A percentile compares a stretch with the other conserved stretches of the same genome.
These are phyloP conservation scores for Lithocarpus polystachyus DNA, from an alignment of 306 rosid species.

Conservation along the genomic window DNA sequence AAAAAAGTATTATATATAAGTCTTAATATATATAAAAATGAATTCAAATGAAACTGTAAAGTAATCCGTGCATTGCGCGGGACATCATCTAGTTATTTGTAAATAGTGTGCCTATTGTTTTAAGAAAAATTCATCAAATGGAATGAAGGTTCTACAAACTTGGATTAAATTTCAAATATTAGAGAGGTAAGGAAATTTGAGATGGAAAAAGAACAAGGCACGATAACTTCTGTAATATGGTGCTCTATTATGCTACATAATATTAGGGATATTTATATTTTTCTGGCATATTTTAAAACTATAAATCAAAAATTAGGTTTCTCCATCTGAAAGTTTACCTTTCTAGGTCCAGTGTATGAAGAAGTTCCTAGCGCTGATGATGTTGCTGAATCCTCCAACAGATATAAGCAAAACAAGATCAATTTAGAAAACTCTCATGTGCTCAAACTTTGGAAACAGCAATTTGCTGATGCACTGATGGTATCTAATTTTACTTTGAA, in stretches of 20 bases:
- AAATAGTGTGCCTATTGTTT: background rate
- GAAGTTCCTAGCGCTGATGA: slow-evolving; percentile 44
- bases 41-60: too few relatives aligned
- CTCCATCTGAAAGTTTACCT: background rate
- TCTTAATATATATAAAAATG: too few relatives aligned
- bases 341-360: slow-evolving; percentile 47
- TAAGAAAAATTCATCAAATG: background rate
- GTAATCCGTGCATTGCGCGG: too few relatives aligned
- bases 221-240: background rate
- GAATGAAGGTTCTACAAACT: background rate
- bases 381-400: slow-evolving; percentile 37
- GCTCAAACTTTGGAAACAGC: slow-evolving; percentile 65
- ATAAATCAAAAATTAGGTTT: background rate
- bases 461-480: slow-evolving; percentile 72
- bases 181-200: background rate
- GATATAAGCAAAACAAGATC: slow-evolving; percentile 22
- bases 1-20: too few relatives aligned
- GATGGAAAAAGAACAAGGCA: background rate
- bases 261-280: background rate
- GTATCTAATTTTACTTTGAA: slow-evolving; percentile 31
- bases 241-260: background rate
- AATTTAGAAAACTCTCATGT: slow-evolving; percentile 34
- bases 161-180: background rate
- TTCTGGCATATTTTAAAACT: background rate
- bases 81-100: too few relatives aligned